Base-by-base conservation (phyloP, 495 filamentous ascomycete species). In the Tuber brumale region DNA sequence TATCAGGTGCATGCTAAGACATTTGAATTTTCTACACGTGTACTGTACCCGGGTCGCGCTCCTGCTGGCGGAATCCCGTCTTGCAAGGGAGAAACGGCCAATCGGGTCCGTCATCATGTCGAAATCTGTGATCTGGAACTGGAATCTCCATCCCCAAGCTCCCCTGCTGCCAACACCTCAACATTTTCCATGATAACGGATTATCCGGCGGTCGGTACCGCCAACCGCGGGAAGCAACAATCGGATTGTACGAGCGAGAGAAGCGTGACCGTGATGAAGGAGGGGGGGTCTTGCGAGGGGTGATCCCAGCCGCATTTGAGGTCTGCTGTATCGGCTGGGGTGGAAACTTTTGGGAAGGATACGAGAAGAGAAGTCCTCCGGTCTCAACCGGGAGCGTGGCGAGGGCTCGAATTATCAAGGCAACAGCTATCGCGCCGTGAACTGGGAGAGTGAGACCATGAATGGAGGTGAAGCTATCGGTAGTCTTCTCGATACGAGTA, bases 361-460 rank as follows among this genome's bases (percentile, higher is more conserved):
- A 76, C 61, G 78, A 80, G 27, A 79, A 79, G 78, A 80, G 27
- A 79, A 79, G 39, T 79, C 78, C 48, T 35, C 78, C 23, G 48
- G 43, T 21, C 42, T n/a, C 46, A 75, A 79, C 43, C 70, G 70
- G 43, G 76, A 77, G 45, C 39, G 37, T 42, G 45, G 18, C 12
- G 46, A 16, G 57, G 57, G 42, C 35, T 61, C 39, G 73, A 75
- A n/a, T 72, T 72, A 16, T 42, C 31, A 39, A 69, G 19, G 41
- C 51, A n/a, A 43, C 43, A 66, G n/a, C n/a, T n/a, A 80, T 27
- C 78, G 78, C 12, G 72, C 75, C 19, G 78, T 73, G 39, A 77
- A 78, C 14, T 44, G 71, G 57, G 72, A 73, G 42, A 35, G 57
- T 31, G 27, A 66, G 57, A 18, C 16, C 12, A 18, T 10, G n/a